Evolutionary conservation across 202 grass and related monocot species (phyloP).

Genomic region (Digitaria exilis): DNA sequence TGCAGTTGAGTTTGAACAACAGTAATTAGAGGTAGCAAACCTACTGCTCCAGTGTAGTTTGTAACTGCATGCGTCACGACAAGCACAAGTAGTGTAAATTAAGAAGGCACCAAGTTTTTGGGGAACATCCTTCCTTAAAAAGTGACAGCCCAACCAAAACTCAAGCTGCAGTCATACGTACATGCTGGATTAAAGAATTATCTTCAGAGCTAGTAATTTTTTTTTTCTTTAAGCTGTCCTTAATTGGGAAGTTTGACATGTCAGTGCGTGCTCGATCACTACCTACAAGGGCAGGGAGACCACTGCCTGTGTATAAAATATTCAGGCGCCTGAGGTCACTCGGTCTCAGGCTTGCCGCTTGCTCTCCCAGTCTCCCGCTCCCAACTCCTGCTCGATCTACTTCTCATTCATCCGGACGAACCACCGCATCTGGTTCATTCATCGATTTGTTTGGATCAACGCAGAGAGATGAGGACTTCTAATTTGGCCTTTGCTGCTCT

Average conservation of each 20-base stretch:
- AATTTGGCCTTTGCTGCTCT: slow-evolving; percentile 40
- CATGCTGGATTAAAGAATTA: slow-evolving; percentile 37
- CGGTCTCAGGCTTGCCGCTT: slow-evolving; percentile 32
- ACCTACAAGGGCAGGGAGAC: slow-evolving; percentile 10
- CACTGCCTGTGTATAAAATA: slow-evolving; percentile 58
- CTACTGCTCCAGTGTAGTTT: neutral
- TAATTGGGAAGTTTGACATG: slow-evolving; percentile 49
- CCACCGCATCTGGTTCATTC: slow-evolving; percentile 23
- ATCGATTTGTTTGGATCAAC: slow-evolving; percentile 21
- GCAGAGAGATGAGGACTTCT: slow-evolving; percentile 57
- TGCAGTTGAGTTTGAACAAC: neutral
- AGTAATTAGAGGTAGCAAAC: neutral
- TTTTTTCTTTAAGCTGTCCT: slow-evolving; percentile 31
- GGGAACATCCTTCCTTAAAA: slow-evolving; percentile 78
- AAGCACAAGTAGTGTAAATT: slow-evolving; percentile 28
- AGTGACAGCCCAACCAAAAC: slow-evolving; percentile 55
- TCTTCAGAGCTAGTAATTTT: slow-evolving; percentile 14
- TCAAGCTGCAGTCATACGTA: slow-evolving; percentile 23
- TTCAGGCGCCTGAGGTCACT: slow-evolving; percentile 32
- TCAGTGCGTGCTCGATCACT: slow-evolving; percentile 28
- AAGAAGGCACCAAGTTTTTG: slow-evolving; percentile 49
- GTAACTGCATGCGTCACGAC: neutral
- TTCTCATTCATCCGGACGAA: slow-evolving; percentile 14
- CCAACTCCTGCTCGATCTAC: slow-evolving; percentile 25
- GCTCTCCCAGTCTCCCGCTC: slow-evolving; percentile 45